Base-by-base conservation (phyloP, 1,139 yeast species). In the Casaregolazyma lundiana region DNA sequence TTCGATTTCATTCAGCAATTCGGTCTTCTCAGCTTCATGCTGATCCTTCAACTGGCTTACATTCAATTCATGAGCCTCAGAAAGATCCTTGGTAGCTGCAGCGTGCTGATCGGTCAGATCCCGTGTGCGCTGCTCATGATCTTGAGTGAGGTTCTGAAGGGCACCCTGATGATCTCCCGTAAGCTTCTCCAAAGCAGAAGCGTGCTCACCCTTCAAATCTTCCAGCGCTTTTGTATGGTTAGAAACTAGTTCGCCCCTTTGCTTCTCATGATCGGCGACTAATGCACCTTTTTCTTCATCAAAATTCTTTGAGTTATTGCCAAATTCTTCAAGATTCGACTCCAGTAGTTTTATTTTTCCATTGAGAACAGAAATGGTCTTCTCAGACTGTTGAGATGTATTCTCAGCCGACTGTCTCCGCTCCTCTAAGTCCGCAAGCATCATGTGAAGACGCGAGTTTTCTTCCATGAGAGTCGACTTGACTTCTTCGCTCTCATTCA, bases 391-490 rank as follows among this genome's bases (percentile, higher is more conserved):
- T 16, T 53, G 59, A 38, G 54, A 54, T 8, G 50, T 52, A 16
- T 26, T 45, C 2, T 40, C 49, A 1, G 51, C 47, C 19, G 30
- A 26, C 20, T 46, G 49, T 20, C 50, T 29, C 44, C 50, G 50
- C 6, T 49, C 48, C 43, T 63, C 66, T 18, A 59, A 52, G 22
- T 57, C 60, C 21, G 54, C 56, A 6, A 63, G 58, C 52, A 57
- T 50, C 35, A 59, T 57, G 34, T 61, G 63, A 22, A 63, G 53
- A 21, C 63, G 56, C 5, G 57, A 61, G 44, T 62, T 62, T 46
- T 63, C 66, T 35, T 58, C 60, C 13, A 50, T 58, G 15, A 71
- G 63, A 2, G 67, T 64, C 6, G 54, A 48, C 41, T 56, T 62
- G 39, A 55, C 43, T 22, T 52, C 57, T 52, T 60, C 64, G 2